These are phyloP conservation scores for Fragaria nilgerrensis DNA, from an alignment of 306 rosid genomes.

Conservation along the genomic window DNA sequence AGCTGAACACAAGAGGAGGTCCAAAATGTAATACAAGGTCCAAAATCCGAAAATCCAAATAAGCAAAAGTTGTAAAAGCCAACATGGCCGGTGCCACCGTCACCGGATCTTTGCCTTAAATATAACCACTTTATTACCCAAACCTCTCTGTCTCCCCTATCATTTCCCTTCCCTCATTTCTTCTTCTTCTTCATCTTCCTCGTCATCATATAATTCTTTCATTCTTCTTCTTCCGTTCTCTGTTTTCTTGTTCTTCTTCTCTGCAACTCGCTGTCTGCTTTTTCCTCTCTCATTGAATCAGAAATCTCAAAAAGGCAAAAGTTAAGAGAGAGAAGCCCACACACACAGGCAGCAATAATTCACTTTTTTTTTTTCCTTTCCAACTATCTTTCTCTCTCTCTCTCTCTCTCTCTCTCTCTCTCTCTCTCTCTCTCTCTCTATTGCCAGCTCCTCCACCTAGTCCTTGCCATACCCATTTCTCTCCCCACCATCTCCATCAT, in stretches of 20 bases:
- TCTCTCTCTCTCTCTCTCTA: constrained; percentile 42
- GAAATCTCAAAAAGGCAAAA: constrained; percentile 75
- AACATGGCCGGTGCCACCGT: constrained; percentile 53
- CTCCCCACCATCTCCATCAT: constrained; percentile 32
- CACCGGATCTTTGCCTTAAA: constrained; percentile 57
- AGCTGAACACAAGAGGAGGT: too few species aligned
- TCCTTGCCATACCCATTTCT: constrained; percentile 32
- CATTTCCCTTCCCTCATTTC: background rate
- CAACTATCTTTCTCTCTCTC: constrained; percentile 20
- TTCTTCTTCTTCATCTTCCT: background rate
- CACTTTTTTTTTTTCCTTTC: constrained; percentile 41
- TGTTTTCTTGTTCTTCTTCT: constrained; percentile 12
- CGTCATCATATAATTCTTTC: constrained; percentile 18
- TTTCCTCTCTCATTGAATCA: constrained; percentile 27
- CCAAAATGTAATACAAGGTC: background rate
- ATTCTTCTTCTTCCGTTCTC: background rate
- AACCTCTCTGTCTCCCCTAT: background rate
- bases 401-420: too few species aligned
- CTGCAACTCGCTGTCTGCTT: constrained; percentile 18
- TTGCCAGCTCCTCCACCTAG: constrained; percentile 86
- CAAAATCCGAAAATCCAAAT: constrained; percentile 10
- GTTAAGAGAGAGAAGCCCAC: constrained; percentile 63
- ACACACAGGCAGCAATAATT: constrained; percentile 68
- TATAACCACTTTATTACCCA: constrained; percentile 46
- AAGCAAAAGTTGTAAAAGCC: constrained; percentile 19